Evolutionary conservation across 371 early-diverging fungal species (phyloP).

Genomic region (Rhizopus arrhizus): DNA sequence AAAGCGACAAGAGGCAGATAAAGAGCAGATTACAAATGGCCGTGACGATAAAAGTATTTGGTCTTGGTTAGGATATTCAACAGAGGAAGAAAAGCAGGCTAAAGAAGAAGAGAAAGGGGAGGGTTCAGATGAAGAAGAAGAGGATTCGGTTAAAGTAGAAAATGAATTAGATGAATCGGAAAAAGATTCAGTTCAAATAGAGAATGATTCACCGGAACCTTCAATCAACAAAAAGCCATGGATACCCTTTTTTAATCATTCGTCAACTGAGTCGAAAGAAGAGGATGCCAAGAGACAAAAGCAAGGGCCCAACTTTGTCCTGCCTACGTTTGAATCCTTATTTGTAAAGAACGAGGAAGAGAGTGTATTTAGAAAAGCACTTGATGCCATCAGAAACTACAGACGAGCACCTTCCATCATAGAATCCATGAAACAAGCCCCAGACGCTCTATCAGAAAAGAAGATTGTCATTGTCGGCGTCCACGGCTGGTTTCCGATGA

Average conservation of each 20-base stretch:
- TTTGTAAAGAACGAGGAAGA: conserved; percentile 1
- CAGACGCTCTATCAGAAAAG: conserved; percentile 5
- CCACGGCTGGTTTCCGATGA: conserved; percentile 89
- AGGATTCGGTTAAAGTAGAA: background rate
- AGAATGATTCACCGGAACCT: too few species aligned
- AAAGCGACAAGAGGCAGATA: background rate
- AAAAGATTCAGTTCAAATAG: background rate
- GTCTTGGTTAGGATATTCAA: conserved; percentile 28
- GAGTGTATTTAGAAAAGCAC: conserved; percentile 11
- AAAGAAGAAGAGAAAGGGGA: background rate
- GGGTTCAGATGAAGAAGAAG: background rate
- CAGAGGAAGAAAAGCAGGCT: conserved; percentile 1
- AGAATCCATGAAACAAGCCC: conserved; percentile 16
- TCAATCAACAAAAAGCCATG: background rate
- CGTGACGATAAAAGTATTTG: conserved; percentile 10
- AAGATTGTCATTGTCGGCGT: conserved; percentile 71
- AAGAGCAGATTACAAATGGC: background rate
- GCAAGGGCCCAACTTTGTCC: conserved; percentile 15
- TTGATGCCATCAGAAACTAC: conserved; percentile 16
- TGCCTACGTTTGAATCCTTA: conserved; percentile 33
- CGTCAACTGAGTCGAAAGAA: background rate
- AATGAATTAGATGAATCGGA: conserved; percentile 8
- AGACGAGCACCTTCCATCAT: background rate
- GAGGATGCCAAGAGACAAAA: background rate
- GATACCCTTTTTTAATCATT: conserved; percentile 18